Conservation (phyloP, 1,284 basidiomycete species). For the Sporisorium graminicola region DNA sequence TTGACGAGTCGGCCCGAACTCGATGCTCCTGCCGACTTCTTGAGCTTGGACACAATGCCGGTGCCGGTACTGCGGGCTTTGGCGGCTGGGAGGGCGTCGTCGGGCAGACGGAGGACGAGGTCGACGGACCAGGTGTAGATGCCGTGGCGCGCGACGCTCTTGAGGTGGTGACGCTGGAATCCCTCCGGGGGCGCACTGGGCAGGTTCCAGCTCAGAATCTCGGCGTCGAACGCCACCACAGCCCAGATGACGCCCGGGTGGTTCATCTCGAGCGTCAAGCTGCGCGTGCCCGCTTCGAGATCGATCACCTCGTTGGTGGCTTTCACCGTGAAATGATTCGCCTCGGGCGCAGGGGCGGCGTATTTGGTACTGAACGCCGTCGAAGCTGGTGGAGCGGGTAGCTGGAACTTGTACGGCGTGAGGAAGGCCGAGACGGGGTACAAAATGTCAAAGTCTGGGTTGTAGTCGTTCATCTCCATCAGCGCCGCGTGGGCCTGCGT, state of each 20-base stretch:
- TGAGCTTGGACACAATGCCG: conserved; percentile 15
- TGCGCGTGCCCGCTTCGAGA: conserved; percentile 76
- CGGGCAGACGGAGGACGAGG: conserved; percentile 76
- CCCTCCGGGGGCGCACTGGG: conserved; percentile 72
- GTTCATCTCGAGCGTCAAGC: conserved; percentile 78
- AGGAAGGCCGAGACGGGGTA: conserved; percentile 81
- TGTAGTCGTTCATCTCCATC: conserved; percentile 65
- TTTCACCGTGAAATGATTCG: conserved; percentile 74
- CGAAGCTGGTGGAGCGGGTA: conserved; percentile 72
- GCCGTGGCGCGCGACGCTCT: conserved; percentile 86
- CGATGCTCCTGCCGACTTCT: background rate
- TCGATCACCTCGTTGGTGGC: conserved; percentile 78
- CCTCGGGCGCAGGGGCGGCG: conserved; percentile 35
- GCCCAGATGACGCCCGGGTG: conserved; percentile 91
- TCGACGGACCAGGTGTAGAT: conserved; percentile 80
- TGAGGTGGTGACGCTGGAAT: conserved; percentile 87
- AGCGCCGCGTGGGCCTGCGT: conserved; percentile 60
- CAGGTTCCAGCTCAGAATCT: conserved; percentile 84
- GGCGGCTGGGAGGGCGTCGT: conserved; percentile 22
- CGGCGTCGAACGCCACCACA: conserved; percentile 92
- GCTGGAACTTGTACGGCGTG: conserved; percentile 80
- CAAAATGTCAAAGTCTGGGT: conserved; percentile 73
- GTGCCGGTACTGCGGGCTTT: conserved; percentile 5
- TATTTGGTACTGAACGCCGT: conserved; percentile 31
- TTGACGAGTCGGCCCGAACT: conserved; percentile 31